Percentiles rank a stretch among this genome's conserved stretches.
These are phyloP conservation scores for Colletotrichum tabaci DNA, from an alignment of 2,329 filamentous ascomycete genomes.

Conservation along the genomic window DNA sequence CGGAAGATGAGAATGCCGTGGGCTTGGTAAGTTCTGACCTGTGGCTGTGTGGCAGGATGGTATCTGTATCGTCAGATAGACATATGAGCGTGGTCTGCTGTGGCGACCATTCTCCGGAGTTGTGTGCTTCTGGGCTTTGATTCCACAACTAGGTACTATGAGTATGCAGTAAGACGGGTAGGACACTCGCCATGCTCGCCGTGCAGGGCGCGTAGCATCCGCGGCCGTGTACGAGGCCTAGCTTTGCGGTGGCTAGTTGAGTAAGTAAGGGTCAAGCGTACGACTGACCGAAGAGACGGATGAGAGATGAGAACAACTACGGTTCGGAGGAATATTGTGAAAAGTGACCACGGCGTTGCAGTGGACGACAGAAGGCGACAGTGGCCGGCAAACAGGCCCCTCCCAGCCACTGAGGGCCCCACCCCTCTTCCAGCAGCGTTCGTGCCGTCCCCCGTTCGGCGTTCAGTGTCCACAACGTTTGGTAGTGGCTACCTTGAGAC, in stretches of 20 bases:
- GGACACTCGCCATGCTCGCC: conserved; percentile 1
- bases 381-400: conserved; percentile 31
- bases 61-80: neutral
- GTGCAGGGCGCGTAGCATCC: conserved; percentile 12
- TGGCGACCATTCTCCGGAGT: neutral
- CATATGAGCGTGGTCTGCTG: too few species aligned
- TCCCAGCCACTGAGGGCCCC: conserved; percentile 37
- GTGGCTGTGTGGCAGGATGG: conserved; percentile 17
- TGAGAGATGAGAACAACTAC: neutral
- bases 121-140: neutral
- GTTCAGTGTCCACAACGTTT: neutral
- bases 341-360: conserved; percentile 9
- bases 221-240: conserved; percentile 2
- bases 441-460: conserved; percentile 5
- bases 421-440: neutral
- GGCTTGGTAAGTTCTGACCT: conserved; percentile 9
- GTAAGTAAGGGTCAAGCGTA: neutral
- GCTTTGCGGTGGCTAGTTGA: conserved; percentile 3
- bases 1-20: conserved; percentile 13
- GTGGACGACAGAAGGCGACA: neutral
- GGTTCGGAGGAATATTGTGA: neutral
- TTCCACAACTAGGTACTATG: neutral
- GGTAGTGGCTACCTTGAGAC: conserved; percentile 30
- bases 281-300: neutral
- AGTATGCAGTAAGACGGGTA: conserved; percentile 2